These are phyloP conservation scores for Penicillium ochrochloron DNA, from an alignment of 495 filamentous ascomycete species.

Conservation along the genomic window DNA sequence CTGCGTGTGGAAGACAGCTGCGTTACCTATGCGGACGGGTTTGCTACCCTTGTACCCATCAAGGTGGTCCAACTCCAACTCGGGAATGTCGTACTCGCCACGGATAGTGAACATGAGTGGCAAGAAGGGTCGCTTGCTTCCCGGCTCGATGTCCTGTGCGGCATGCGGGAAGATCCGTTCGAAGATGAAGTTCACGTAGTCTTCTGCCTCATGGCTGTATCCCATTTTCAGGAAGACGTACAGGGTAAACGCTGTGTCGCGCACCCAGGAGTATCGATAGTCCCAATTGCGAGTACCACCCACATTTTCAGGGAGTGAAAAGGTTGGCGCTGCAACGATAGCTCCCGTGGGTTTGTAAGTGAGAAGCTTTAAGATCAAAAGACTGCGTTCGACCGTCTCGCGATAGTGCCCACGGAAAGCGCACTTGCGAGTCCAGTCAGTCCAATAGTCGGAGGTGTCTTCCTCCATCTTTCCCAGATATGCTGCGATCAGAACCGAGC, in stretches of 20 bases:
- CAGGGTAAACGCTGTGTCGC: constrained; percentile 74
- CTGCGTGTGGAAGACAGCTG: constrained; percentile 72
- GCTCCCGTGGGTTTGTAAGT: constrained; percentile 67
- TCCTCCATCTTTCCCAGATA: constrained; percentile 64
- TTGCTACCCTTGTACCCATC: constrained; percentile 69
- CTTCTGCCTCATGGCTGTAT: constrained; percentile 73
- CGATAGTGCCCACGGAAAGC: constrained; percentile 72
- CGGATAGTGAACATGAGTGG: constrained; percentile 80
- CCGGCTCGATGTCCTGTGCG: constrained; percentile 46
- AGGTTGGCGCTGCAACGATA: constrained; percentile 60
- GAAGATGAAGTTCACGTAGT: constrained; percentile 76
- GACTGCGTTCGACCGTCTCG: constrained; percentile 67
- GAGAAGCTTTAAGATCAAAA: constrained; percentile 73
- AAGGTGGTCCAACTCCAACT: constrained; percentile 66
- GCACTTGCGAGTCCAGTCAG: constrained; percentile 69
- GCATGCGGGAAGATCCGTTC: constrained; percentile 58
- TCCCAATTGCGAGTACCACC: constrained; percentile 78
- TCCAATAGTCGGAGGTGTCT: constrained; percentile 69
- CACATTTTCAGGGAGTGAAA: constrained; percentile 74
- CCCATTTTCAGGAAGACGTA: constrained; percentile 76
- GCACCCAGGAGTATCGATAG: constrained; percentile 76
- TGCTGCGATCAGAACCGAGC: constrained; percentile 52
- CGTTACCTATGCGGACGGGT: constrained; percentile 76
- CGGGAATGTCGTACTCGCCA: constrained; percentile 72
- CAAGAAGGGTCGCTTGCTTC: constrained; percentile 48